Percentiles rank a stretch among this genome's conserved stretches.
Conservation (phyloP, 257 asterid genomes). For the Avicennia marina region DNA sequence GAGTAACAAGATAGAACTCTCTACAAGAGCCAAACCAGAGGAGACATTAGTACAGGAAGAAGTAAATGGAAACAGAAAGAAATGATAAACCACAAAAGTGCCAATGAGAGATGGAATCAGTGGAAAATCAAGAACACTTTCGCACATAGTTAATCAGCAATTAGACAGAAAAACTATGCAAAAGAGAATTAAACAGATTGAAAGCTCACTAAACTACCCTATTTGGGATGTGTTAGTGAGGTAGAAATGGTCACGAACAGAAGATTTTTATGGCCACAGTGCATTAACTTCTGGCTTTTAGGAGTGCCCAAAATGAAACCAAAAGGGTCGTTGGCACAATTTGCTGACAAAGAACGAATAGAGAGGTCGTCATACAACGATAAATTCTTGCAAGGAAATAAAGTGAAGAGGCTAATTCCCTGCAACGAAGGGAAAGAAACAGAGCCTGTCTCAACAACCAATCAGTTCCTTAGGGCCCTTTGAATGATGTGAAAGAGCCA, state of each 20-base stretch:
- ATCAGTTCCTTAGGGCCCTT: constrained; percentile 6
- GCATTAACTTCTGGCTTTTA: too few relatives aligned
- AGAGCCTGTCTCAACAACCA: constrained; percentile 30
- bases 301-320: too few relatives aligned
- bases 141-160: too few relatives aligned
- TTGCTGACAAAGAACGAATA: constrained; percentile 20
- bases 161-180: neutral
- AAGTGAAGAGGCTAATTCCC: constrained; percentile 28
- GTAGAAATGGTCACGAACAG: too few relatives aligned
- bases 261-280: too few relatives aligned
- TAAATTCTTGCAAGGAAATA: constrained; percentile 35
- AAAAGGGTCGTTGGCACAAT: neutral
- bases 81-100: too few relatives aligned
- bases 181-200: neutral
- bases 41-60: too few relatives aligned
- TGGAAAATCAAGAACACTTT: too few relatives aligned
- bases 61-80: too few relatives aligned
- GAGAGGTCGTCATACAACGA: constrained; percentile 41
- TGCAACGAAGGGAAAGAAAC: constrained; percentile 53
- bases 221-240: too few relatives aligned
- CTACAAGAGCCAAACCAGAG: constrained; percentile 37
- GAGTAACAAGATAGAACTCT: constrained; percentile 51
- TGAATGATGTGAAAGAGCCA: constrained; percentile 46
- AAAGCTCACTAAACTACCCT: too few relatives aligned
- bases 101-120: too few relatives aligned